Base-by-base conservation (phyloP, 768 basidiomycete genomes). In the Pholiota microspora region DNA sequence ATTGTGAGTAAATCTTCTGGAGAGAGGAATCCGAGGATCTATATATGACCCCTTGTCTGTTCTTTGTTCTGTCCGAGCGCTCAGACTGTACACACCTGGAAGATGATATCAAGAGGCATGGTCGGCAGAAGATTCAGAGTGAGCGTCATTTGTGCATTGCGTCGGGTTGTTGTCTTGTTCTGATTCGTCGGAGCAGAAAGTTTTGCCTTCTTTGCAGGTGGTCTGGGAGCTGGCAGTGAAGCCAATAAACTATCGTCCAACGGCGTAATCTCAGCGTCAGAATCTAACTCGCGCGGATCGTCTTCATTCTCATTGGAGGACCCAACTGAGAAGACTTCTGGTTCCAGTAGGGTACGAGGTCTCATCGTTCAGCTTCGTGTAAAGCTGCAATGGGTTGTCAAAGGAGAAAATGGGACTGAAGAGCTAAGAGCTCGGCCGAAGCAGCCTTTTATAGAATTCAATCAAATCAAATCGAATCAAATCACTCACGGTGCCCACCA, bases 51-150 rank as follows among this genome's bases (percentile, higher is more conserved):
- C 16, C 24, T 15, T 21, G 40, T 34, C 3, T n/a, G n/a, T n/a
- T n/a, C n/a, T n/a, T n/a, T n/a, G n/a, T n/a, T n/a, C n/a, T n/a
- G n/a, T n/a, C n/a, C n/a, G n/a, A n/a, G n/a, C n/a, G n/a, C n/a
- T n/a, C n/a, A n/a, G n/a, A n/a, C n/a, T n/a, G n/a, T n/a, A 45
- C 59, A 18, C 21, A 65, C 66, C 35, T 66, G 62, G 28, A 61
- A 68, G 16, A 67, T 29, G 18, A 69, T 55, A 48, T 70, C 67
- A n/a, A 68, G 40, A 10, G 69, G 69, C 65, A 70, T 67, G 0
- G 57, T 57, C 1, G 56, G 53, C 1, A 70, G 53, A 7, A 64
- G 48, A 40, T 53, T n/a, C n/a, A n/a, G n/a, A n/a, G n/a, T 57
- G 18, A 63, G 55, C 4, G 21, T 55, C 7, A 15, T 42, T 35